phyloP scores from a whole-genome alignment of 2,329 filamentous ascomycete genomes.

The Grosmannia penicillata region DNA sequence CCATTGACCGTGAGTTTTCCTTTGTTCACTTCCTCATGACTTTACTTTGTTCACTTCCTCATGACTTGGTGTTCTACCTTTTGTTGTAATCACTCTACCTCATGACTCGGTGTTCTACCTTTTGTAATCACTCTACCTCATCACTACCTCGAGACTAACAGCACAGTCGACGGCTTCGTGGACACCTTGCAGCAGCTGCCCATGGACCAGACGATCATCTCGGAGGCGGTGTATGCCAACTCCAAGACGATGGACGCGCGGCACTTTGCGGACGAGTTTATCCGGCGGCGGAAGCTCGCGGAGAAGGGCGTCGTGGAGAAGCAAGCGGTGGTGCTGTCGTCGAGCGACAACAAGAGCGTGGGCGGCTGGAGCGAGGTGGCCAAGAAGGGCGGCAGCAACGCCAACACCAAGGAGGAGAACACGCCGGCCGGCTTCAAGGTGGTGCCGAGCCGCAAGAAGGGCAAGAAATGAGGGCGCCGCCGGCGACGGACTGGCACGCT shows the following conservation, averaged over 20 bases:
- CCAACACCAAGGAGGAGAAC: slow-evolving; percentile 23
- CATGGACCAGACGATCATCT: slow-evolving; percentile 65
- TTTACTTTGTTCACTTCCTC: not conserved
- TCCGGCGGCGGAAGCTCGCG: slow-evolving; percentile 81
- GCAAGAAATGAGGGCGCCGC: slow-evolving; percentile 40
- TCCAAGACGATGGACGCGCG: slow-evolving; percentile 84
- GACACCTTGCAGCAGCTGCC: slow-evolving; percentile 62
- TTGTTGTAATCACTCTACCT: not conserved
- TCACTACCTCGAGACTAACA: not conserved
- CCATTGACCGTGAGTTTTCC: slow-evolving; percentile 34
- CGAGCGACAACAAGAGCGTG: slow-evolving; percentile 26
- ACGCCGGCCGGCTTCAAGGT: slow-evolving; percentile 66
- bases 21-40: not conserved
- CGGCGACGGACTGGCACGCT: too few relatives aligned
- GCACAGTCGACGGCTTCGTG: slow-evolving; percentile 64
- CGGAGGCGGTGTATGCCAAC: slow-evolving; percentile 75
- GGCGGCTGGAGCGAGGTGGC: slow-evolving; percentile 94
- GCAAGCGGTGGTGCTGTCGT: slow-evolving; percentile 30
- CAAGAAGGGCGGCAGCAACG: slow-evolving; percentile 62
- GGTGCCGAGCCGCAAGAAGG: slow-evolving; percentile 85
- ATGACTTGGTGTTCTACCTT: not conserved
- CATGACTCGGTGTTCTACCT: not conserved
- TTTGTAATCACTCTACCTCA: not conserved
- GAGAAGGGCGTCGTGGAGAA: slow-evolving; percentile 74
- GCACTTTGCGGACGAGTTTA: slow-evolving; percentile 87